These are phyloP conservation scores for Cyberlindnera petersonii DNA, from an alignment of 805 yeast species.

Conservation along the genomic window DNA sequence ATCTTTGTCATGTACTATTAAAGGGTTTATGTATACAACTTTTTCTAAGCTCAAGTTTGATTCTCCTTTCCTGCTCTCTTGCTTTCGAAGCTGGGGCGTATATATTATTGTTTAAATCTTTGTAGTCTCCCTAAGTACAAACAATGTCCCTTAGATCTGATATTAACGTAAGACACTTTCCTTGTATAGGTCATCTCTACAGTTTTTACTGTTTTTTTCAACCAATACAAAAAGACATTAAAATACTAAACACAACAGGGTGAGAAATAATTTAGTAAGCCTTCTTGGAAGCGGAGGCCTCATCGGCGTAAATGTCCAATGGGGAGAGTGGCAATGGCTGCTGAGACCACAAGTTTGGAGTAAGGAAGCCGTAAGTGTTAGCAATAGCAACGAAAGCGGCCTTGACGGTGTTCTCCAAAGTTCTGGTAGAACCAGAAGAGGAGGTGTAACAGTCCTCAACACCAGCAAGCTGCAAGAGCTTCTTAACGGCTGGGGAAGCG, in stretches of 20 bases:
- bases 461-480: conserved; percentile 99
- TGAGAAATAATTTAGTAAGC: conserved; percentile 18
- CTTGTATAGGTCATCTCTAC: too few species aligned
- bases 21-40: too few species aligned
- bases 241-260: conserved; percentile 5
- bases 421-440: conserved; percentile 98
- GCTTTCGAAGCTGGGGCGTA: conserved; percentile 5
- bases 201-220: too few species aligned
- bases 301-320: conserved; percentile 89
- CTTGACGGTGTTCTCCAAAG: conserved; percentile 99
- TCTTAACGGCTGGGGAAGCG: conserved; percentile 99
- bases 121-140: too few species aligned
- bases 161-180: too few species aligned
- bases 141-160: too few species aligned
- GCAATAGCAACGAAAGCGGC: conserved; percentile 99
- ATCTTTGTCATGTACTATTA: too few species aligned
- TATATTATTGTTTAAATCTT: too few species aligned
- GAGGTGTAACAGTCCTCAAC: conserved; percentile 99
- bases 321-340: conserved; percentile 86
- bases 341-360: conserved; percentile 97
- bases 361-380: conserved; percentile 99
- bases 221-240: too few species aligned
- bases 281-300: conserved; percentile 69
- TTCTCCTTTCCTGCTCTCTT: conserved; percentile 2
- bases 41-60: too few species aligned